These are phyloP conservation scores for Paspalum vaginatum DNA, from an alignment of 176 grass and related monocot species.

Conservation along the genomic window DNA sequence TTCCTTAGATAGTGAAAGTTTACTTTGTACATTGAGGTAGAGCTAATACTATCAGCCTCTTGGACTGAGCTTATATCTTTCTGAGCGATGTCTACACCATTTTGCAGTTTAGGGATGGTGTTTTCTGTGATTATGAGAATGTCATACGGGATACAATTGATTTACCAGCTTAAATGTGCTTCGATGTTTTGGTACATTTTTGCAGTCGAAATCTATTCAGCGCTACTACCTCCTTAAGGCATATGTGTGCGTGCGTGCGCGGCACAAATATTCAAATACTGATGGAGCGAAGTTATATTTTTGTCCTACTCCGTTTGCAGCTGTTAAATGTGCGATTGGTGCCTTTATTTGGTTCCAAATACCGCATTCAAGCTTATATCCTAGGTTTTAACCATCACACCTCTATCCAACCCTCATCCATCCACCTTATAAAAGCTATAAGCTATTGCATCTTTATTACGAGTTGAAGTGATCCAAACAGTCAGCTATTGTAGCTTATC, in stretches of 20 bases:
- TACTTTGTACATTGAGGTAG: conserved; percentile 20
- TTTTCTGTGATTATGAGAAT: neutral
- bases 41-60: conserved; percentile 21
- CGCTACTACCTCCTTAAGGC: neutral
- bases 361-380: too few species aligned
- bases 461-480: too few species aligned
- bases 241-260: too few species aligned
- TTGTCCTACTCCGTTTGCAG: too few species aligned
- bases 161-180: neutral
- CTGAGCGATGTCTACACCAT: neutral
- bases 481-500: too few species aligned
- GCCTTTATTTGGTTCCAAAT: neutral
- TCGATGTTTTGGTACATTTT: neutral
- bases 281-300: too few species aligned
- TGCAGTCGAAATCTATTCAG: neutral
- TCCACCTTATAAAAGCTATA: too few species aligned
- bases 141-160: neutral
- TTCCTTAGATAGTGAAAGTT: conserved; percentile 27
- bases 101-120: neutral
- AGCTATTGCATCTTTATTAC: too few species aligned
- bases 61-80: conserved; percentile 10
- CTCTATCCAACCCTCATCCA: too few species aligned
- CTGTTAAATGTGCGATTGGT: neutral
- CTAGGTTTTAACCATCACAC: too few species aligned
- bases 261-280: too few species aligned